Base-by-base conservation (phyloP, 2,329 filamentous ascomycete genomes). In the Colletotrichum melonis region DNA sequence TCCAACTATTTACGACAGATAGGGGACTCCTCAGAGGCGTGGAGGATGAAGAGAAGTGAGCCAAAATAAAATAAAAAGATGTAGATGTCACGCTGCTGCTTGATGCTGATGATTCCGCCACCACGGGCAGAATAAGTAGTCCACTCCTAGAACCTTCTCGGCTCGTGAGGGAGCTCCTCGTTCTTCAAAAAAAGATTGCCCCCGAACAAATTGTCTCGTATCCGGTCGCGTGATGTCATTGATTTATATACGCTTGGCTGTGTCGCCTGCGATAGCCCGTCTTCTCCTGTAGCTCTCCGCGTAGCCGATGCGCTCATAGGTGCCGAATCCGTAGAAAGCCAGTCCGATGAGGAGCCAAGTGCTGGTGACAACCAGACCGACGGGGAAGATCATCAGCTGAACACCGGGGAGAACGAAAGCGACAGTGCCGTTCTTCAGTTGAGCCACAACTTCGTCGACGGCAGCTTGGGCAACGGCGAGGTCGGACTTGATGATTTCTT, bases 351-450 rank as follows among this genome's bases (percentile, higher is more conserved):
- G 75, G 2, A 90, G 81, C 92, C 93, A 95, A 14, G 88, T 78
- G 52, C 88, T 83, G 2, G 89, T 92, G 77, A 95, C 87, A 76
- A 94, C 84, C n/a, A 92, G 84, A 22, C 93, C 93, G 35, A 92
- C 84, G 8, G 93, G 93, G 81, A 93, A 92, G 73, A 94, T 89
- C 77, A 93, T 86, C 67, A 95, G 86, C 73, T 89, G 87, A 52
- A 90, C 87, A 57, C 93, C 93, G 0, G 93, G 93, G 1, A 95
- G 84, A 16, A 94, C 86, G 76, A 95, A 95, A 1, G 92, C 90
- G 12, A 88, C 85, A 16, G 86, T 88, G 75, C 87, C 86, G 77
- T 89, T 88, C 63, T 78, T 78, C 28, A 91, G 82, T 4, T 80
- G 82, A 0, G 79, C 81, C 0, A 87, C 80, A 24, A 88, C 83